Evolutionary conservation across 225 moss, liverwort and hornwort genomes (phyloP), one percentile per base, ranked within the genome.

Genomic region (Physcomitrium patens): DNA sequence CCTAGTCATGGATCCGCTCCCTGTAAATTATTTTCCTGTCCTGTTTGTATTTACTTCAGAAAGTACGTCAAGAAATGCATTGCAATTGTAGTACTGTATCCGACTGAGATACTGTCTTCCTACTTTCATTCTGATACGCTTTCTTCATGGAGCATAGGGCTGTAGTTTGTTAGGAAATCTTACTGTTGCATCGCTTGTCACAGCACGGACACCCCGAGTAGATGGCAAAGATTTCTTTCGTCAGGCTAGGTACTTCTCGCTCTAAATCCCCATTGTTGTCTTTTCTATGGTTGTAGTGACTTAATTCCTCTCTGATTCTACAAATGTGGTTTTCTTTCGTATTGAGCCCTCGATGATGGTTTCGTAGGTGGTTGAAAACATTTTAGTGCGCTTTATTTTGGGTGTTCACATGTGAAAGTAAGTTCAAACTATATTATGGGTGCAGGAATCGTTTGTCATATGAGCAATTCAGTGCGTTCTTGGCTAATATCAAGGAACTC

Each of bases 161-260:
- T 72, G 10, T 24, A 14, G 44, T 16, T 61, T 10, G 1, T 69
- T 44, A 1, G 5, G 20, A 15, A 17, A 9, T 37, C 64, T 83
- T 53, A 79, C 45, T 31, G 10, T 19, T 61, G 17, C 63, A 12
- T 80, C 63, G 58, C 0, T 63, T 77, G 53, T 80, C 60, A 2
- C 85, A 71, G 89, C 86, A 50, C 91, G 95, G 50, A 91, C 88
- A 56, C 92, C 91, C 0, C 86, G 90, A 70, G 86, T 95, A 7
- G 95, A 95, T 60, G 92, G 95, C 64, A 95, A 95, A 85, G 95
- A 95, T 77, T 95, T 95, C 54, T 95, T 95, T 85, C 83, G 92
- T 49, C 95, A 91, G 80, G 92, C 95, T 17, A 91, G 92, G 85
- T 86, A 67, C 55, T 2, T 61, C 0, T 60, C 23, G 50, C 20